Base-by-base conservation (phyloP, 2,329 filamentous ascomycete genomes). In the Trichoderma sp. region DNA sequence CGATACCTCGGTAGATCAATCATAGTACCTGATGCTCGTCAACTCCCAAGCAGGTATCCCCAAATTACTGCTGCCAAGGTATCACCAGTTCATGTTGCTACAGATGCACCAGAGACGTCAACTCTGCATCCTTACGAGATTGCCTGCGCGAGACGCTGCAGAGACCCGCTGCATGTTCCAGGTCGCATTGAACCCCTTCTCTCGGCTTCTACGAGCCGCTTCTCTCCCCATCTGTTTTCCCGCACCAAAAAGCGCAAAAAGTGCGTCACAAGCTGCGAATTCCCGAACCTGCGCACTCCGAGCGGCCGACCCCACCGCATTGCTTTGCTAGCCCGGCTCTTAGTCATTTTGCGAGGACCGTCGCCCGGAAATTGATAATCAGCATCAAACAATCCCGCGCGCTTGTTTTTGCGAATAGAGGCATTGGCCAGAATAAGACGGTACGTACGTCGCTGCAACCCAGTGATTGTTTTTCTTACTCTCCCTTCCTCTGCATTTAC, bases 291-390 rank as follows among this genome's bases (percentile, higher is more conserved):
- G 68, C 68, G 68, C 35, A 62, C 27, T 72, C 68, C 68, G 68
- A 60, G 59, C n/a, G 18, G 38, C 67, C 67, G 71, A 64, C 71
- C 71, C 71, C 71, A 73, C 71, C 6, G 67, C 27, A 5, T 33
- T 63, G 24, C 35, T n/a, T 9, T 59, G 29, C 62, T 72, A 72
- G 69, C 69, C 33, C 9, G 29, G 6, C 24, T 29, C 65, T 75
- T 75, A 75, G 73, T 75, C 31, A 75, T 75, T 75, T 24, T 29
- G 59, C 41, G 31, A 35, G 31, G 31, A 67, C 41, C 60, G 35
- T 71, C 59, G 33, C 72, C 21, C 59, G 66, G 56, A 69, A 68
- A 75, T 75, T 75, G 73, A 71, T 75, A 75, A 75, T 75, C 73
- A 71, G 29, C 66, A 69, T 64, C 41, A 68, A 62, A 56, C 65